Conservation (phyloP, 139 green algal genomes). For the Closterium sp. region DNA sequence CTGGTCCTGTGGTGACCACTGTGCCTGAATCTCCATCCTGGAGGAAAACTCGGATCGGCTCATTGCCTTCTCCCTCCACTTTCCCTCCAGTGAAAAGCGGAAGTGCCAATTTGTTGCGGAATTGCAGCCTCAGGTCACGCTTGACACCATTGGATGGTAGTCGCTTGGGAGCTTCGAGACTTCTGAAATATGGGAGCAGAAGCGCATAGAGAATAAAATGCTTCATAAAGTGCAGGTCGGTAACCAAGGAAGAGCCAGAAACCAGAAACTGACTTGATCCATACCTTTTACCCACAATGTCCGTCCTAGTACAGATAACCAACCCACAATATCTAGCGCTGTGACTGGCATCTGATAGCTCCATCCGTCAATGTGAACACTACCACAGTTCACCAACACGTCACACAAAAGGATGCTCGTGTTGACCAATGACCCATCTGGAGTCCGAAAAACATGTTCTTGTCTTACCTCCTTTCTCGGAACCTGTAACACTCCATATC, state of each 20-base stretch:
- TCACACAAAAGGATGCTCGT: not conserved
- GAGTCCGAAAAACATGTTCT: not conserved
- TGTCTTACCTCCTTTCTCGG: not conserved
- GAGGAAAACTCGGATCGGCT: not conserved
- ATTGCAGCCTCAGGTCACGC: conserved; percentile 17
- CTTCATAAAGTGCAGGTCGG: not conserved
- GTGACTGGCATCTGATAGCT: not conserved
- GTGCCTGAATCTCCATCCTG: conserved; percentile 1
- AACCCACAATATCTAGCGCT: too few species aligned
- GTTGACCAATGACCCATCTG: not conserved
- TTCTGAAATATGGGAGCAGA: not conserved
- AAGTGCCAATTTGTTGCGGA: conserved; percentile 33
- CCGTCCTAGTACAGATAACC: too few species aligned
- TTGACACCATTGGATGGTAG: not conserved
- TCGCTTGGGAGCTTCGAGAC: not conserved
- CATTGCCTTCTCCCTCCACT: conserved; percentile 19
- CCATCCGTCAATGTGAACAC: not conserved
- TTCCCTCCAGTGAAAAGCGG: conserved; percentile 35
- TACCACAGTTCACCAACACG: too few species aligned
- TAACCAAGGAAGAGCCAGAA: not conserved
- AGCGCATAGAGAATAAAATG: not conserved
- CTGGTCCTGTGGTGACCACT: conserved; percentile 8
- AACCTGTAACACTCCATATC: not conserved
- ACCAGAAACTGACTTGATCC: not conserved
- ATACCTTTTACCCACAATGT: too few species aligned